Percentiles rank a stretch among this genome's conserved stretches.
phyloP scores from a whole-genome alignment of 352 stramenopile species.

The Globisporangium solare region DNA sequence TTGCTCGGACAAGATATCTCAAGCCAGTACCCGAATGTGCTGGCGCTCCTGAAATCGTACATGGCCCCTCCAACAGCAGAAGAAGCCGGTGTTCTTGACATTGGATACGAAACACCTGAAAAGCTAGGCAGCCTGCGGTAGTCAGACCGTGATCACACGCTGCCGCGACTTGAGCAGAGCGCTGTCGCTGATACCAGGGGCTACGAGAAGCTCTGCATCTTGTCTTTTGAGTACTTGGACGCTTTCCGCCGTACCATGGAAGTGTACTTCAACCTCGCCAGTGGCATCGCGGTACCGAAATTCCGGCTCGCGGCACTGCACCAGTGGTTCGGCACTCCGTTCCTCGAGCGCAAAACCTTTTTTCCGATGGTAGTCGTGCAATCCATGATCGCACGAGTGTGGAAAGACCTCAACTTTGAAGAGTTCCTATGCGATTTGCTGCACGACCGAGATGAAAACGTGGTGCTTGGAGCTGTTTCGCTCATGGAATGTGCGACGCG shows the following conservation, averaged over 20 bases:
- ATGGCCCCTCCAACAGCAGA: background rate
- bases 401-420: constrained; percentile 24
- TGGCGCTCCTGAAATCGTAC: constrained; percentile 2
- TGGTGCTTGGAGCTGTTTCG: constrained; percentile 28
- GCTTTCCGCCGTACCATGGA: constrained; percentile 29
- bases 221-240: constrained; percentile 16
- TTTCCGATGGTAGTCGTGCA: constrained; percentile 25
- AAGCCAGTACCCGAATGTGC: background rate
- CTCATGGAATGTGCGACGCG: constrained; percentile 35
- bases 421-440: constrained; percentile 22
- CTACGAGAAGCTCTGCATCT: background rate
- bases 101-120: background rate
- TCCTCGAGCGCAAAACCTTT: constrained; percentile 25
- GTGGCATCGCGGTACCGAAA: constrained; percentile 26
- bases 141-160: constrained; percentile 1
- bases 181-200: background rate
- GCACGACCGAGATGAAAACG: constrained; percentile 30
- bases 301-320: constrained; percentile 36
- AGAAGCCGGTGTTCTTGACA: background rate
- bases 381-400: constrained; percentile 20
- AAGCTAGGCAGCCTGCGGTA: background rate
- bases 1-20: background rate
- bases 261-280: constrained; percentile 38
- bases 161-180: constrained; percentile 1
- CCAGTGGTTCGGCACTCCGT: constrained; percentile 24